Conservation (phyloP, 2,329 filamentous ascomycete species). For the Cytospora leucostoma region DNA sequence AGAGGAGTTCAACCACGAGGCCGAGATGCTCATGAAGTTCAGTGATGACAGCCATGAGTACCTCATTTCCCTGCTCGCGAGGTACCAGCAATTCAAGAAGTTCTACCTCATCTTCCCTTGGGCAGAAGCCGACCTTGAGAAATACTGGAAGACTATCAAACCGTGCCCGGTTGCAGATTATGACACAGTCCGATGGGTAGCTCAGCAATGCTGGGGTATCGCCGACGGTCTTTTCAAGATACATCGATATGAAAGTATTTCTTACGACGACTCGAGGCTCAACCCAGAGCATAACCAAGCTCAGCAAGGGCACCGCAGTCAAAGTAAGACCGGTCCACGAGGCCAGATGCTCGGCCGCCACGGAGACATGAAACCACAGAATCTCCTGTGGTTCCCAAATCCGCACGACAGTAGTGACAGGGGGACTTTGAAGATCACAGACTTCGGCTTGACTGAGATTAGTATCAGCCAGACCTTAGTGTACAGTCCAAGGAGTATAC, state of each 20-base stretch:
- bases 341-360: slow-evolving; percentile 10
- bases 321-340: background rate
- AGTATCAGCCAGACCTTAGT: background rate
- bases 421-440: slow-evolving; percentile 1
- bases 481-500: background rate
- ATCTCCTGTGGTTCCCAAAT: slow-evolving; percentile 11
- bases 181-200: slow-evolving; percentile 23
- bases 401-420: background rate
- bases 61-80: slow-evolving; percentile 30
- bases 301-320: background rate
- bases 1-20: slow-evolving; percentile 26
- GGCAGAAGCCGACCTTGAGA: slow-evolving; percentile 27
- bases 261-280: background rate
- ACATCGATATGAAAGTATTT: slow-evolving; percentile 15
- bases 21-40: slow-evolving; percentile 29
- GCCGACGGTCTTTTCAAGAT: slow-evolving; percentile 25
- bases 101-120: slow-evolving; percentile 30
- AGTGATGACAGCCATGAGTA: slow-evolving; percentile 25
- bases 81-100: slow-evolving; percentile 20
- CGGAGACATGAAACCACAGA: slow-evolving; percentile 20
- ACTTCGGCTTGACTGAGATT: slow-evolving; percentile 10
- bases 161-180: background rate
- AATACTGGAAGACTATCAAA: slow-evolving; percentile 18
- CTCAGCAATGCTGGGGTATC: slow-evolving; percentile 27
- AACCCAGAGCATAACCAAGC: background rate